A percentile compares a stretch with the other conserved stretches of the same genome.
Conservation (phyloP, 129 eudicot species). For the Pittosporum tobira region DNA sequence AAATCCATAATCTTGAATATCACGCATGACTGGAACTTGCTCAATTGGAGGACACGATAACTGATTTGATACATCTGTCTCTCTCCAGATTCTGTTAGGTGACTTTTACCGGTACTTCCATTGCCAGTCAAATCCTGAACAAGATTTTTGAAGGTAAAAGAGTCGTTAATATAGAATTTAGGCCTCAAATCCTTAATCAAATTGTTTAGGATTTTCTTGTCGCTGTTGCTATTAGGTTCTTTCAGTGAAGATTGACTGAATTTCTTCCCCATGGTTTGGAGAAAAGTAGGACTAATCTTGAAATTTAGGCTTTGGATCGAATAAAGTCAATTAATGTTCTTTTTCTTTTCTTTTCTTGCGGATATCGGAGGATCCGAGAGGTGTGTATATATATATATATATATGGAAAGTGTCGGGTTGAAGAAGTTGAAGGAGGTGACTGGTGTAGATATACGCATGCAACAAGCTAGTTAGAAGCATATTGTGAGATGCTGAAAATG, state of each 20-base stretch:
- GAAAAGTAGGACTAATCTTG: background rate
- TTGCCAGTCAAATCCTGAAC: conserved; percentile 67
- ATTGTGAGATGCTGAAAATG: conserved; percentile 28
- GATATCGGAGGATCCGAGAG: conserved; percentile 39
- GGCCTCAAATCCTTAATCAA: conserved; percentile 29
- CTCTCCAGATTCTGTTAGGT: no score
- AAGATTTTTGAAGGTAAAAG: conserved; percentile 52
- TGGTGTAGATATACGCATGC: background rate
- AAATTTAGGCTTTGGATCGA: conserved; percentile 17
- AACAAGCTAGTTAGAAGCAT: conserved; percentile 30
- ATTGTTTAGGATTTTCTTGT: conserved; percentile 16
- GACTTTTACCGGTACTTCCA: conserved; percentile 6
- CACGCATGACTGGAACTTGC: conserved; percentile 2
- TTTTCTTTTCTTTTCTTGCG: conserved; percentile 26
- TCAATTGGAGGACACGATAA: no score
- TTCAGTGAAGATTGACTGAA: conserved; percentile 23
- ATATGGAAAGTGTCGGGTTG: no score
- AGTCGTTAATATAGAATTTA: conserved; percentile 49
- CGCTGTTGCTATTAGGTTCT: conserved; percentile 14
- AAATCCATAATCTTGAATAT: conserved; percentile 5
- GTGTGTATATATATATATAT: conserved; percentile 22
- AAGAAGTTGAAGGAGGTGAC: background rate
- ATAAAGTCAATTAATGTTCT: background rate
- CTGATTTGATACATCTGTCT: no score
- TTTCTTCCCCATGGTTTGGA: conserved; percentile 36